Evolutionary conservation across 2,329 filamentous ascomycete species (phyloP), one percentile per base, ranked within the genome.

Genomic region (Cadophora gregata): DNA sequence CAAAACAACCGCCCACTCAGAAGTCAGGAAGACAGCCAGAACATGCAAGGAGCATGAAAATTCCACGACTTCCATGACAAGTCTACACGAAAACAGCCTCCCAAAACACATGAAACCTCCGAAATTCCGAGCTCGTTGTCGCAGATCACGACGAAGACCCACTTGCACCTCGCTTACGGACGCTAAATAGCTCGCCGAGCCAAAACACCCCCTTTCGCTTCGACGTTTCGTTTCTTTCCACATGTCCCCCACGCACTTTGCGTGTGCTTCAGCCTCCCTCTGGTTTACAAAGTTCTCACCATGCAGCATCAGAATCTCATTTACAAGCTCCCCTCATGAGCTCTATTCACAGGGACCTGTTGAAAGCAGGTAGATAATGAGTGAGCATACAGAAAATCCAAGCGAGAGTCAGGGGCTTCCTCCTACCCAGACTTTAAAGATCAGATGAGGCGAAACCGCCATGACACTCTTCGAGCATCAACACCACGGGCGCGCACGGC

Each of bases 401-500:
- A 33, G 51, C 42, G 42, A 47, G 42, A 47, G 3, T 10, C 42
- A 47, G 16, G 42, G n/a, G n/a, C 19, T 1, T 5, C 42, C 4
- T 21, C 38, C 14, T 42, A 12, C 38, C 16, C 31, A 33, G 14
- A 42, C 36, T 4, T 8, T 12, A 42, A 50, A 62, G 45, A 62
- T 36, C 59, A 62, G 59, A 62, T 62, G 59, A 62, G 47, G 59
- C 59, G 59, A 62, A 62, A 62, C 59, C 47, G 47, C 27, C 47
- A 51, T 53, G 59, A 62, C 31, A 62, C 59, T 21, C 42, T 33
- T 29, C 58, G 25, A 47, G 58, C 58, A 19, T 60, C 58, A 58
- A 25, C 55, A 36, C 55, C n/a, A 38, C 31, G 31, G 5, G 50
- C 25, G 33, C 31, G 25, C 42, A 50, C 59, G 59, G 59, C 45